phyloP scores from a whole-genome alignment of 345 rosid species.

The Linum usitatissimum region DNA sequence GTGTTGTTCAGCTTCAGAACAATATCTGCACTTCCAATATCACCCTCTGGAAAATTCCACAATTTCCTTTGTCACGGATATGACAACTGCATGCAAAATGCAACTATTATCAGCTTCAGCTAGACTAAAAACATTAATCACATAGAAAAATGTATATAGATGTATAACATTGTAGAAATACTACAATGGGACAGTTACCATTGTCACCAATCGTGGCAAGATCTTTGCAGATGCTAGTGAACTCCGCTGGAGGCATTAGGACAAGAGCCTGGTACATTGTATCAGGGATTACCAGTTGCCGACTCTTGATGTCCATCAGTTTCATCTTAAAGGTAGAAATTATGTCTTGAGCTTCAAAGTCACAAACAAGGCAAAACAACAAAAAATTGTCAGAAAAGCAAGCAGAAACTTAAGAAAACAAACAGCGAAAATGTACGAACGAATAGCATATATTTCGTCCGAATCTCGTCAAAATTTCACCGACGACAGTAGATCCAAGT shows the following conservation, averaged over 20 bases:
- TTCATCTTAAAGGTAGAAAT: conserved; percentile 97
- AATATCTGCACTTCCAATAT: conserved; percentile 87
- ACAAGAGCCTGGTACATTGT: conserved; percentile 95
- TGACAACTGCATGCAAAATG: conserved; percentile 50
- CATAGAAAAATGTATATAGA: background rate
- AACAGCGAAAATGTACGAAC: background rate
- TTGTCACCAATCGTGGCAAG: conserved; percentile 92
- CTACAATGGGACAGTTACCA: conserved; percentile 27
- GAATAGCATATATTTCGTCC: background rate
- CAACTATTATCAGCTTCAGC: background rate
- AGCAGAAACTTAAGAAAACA: background rate
- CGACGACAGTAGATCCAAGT: background rate
- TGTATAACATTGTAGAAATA: background rate
- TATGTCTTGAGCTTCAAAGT: conserved; percentile 69
- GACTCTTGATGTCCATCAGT: conserved; percentile 94
- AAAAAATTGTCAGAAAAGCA: background rate
- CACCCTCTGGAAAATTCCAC: conserved; percentile 97
- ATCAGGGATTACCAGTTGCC: conserved; percentile 95
- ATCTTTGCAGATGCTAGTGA: conserved; percentile 82
- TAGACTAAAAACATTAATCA: too few relatives aligned
- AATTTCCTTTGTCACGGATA: conserved; percentile 93
- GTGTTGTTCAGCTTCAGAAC: conserved; percentile 89
- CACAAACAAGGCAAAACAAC: conserved; percentile 8
- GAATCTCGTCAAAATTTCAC: background rate
- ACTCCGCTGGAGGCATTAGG: conserved; percentile 87